A percentile compares a stretch with the other conserved stretches of the same genome.
Evolutionary conservation across 2,329 filamentous ascomycete genomes (phyloP).

Genomic region (Arthroderma uncinatum): DNA sequence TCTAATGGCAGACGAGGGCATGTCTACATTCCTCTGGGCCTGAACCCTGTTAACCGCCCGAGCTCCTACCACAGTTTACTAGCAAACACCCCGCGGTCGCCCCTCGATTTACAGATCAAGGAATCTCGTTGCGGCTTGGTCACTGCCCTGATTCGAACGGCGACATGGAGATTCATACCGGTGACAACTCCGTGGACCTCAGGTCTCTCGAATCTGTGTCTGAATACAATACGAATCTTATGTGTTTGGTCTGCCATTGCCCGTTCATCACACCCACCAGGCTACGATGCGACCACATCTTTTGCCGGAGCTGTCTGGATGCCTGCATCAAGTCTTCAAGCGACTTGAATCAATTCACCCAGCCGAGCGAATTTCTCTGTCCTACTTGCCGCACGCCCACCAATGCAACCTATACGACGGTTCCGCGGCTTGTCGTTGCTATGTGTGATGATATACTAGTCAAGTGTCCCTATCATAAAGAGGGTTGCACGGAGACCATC

Average conservation of each 20-base stretch:
- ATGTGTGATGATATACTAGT: constrained; percentile 53
- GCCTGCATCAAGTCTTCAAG: constrained; percentile 34
- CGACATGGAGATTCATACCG: background rate
- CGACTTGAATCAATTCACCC: constrained; percentile 11
- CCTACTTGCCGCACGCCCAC: constrained; percentile 46
- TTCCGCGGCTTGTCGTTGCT: constrained; percentile 47
- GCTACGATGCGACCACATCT: constrained; percentile 52
- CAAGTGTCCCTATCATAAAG: constrained; percentile 45
- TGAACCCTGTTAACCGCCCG: background rate
- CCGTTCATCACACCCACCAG: constrained; percentile 50
- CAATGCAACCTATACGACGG: constrained; percentile 29
- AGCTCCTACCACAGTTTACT: background rate
- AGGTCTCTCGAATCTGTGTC: constrained; percentile 48
- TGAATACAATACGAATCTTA: constrained; percentile 47
- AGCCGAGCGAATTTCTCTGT: constrained; percentile 36
- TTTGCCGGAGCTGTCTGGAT: constrained; percentile 49
- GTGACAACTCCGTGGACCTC: constrained; percentile 37
- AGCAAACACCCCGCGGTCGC: background rate
- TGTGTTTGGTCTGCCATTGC: constrained; percentile 54
- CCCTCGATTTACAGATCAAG: background rate
- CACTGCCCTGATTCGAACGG: background rate
- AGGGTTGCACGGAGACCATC: constrained; percentile 44
- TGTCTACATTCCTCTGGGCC: background rate
- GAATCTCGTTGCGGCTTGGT: background rate
- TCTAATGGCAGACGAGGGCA: constrained; percentile 1